Percentiles rank a stretch among this genome's conserved stretches.
phyloP scores from a whole-genome alignment of 192 early-diverging fungal genomes.

The Chytriomyces sp. region DNA sequence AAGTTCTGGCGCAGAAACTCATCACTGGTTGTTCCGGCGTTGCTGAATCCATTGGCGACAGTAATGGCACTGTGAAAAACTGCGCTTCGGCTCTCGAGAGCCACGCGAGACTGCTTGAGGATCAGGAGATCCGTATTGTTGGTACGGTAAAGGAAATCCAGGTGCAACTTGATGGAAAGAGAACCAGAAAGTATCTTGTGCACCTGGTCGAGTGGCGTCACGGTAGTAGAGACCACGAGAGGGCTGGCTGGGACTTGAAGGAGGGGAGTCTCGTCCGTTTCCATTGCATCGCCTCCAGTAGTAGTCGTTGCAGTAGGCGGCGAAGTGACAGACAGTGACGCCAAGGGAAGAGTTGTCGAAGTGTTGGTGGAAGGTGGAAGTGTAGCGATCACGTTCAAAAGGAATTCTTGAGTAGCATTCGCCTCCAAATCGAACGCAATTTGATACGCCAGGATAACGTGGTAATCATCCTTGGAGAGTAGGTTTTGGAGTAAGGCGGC shows the following conservation, averaged over 20 bases:
- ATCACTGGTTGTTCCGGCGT: conserved; percentile 96
- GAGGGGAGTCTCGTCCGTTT: conserved; percentile 52
- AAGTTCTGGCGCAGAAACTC: conserved; percentile 96
- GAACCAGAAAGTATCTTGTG: conserved; percentile 85
- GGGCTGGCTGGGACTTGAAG: conserved; percentile 27
- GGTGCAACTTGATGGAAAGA: conserved; percentile 86
- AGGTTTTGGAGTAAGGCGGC: conserved; percentile 77
- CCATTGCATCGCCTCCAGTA: conserved; percentile 61
- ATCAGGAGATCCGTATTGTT: conserved; percentile 96
- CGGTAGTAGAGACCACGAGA: conserved; percentile 6
- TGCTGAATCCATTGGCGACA: conserved; percentile 97
- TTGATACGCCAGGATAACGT: conserved; percentile 88
- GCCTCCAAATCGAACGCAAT: conserved; percentile 97
- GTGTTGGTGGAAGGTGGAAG: conserved; percentile 48
- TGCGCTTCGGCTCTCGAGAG: conserved; percentile 87
- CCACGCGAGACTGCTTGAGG: conserved; percentile 88
- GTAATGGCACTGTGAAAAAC: conserved; percentile 94
- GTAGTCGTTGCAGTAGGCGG: conserved; percentile 4
- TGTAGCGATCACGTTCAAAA: conserved; percentile 71
- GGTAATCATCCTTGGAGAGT: conserved; percentile 55
- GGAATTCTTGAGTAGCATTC: conserved; percentile 95
- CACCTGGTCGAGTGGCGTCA: conserved; percentile 49
- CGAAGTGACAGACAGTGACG: conserved; percentile 23
- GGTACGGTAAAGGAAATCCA: conserved; percentile 95
- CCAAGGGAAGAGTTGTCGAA: conserved; percentile 24